Evolutionary conservation across 371 early-diverging fungal species (phyloP).

Genomic region (Choanephora cucurbitarum): DNA sequence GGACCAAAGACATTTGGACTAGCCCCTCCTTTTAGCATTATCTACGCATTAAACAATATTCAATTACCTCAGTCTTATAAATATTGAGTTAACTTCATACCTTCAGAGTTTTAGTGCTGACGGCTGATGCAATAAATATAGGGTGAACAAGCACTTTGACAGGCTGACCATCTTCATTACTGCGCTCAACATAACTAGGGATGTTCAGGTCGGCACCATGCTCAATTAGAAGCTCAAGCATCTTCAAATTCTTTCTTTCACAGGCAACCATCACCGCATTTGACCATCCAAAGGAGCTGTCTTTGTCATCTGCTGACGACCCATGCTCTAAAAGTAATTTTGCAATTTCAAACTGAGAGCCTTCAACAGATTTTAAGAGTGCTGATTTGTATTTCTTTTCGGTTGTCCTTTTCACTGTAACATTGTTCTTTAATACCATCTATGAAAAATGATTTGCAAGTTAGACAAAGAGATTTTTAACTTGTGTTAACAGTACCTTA

Average conservation of each 20-base stretch:
- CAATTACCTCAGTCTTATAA: too few relatives aligned
- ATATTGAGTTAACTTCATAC: conserved; percentile 2
- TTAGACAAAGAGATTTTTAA: not conserved
- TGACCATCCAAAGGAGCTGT: conserved; percentile 28
- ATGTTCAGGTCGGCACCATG: conserved; percentile 17
- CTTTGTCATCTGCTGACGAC: conserved; percentile 27
- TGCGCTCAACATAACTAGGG: conserved; percentile 19
- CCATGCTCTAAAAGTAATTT: conserved; percentile 30
- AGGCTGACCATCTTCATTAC: conserved; percentile 1
- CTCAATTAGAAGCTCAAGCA: conserved; percentile 32
- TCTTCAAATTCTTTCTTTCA: conserved; percentile 15
- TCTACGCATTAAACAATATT: conserved; percentile 9
- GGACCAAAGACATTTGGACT: conserved; percentile 30
- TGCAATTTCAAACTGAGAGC: conserved; percentile 22
- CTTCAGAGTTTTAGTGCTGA: conserved; percentile 13
- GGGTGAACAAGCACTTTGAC: conserved; percentile 30
- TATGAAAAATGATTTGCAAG: conserved; percentile 4
- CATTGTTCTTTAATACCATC: conserved; percentile 32
- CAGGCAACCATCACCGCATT: conserved; percentile 50
- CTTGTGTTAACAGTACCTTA: conserved; percentile 16
- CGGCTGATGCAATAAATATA: conserved; percentile 18
- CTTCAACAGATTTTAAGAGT: conserved; percentile 27
- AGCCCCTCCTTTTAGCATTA: conserved; percentile 26
- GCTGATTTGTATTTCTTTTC: conserved; percentile 17
- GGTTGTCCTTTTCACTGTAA: conserved; percentile 7